A percentile compares a stretch with the other conserved stretches of the same genome.
Evolutionary conservation across 2,329 filamentous ascomycete genomes (phyloP).

Genomic region (Lasiodiplodia sp.): DNA sequence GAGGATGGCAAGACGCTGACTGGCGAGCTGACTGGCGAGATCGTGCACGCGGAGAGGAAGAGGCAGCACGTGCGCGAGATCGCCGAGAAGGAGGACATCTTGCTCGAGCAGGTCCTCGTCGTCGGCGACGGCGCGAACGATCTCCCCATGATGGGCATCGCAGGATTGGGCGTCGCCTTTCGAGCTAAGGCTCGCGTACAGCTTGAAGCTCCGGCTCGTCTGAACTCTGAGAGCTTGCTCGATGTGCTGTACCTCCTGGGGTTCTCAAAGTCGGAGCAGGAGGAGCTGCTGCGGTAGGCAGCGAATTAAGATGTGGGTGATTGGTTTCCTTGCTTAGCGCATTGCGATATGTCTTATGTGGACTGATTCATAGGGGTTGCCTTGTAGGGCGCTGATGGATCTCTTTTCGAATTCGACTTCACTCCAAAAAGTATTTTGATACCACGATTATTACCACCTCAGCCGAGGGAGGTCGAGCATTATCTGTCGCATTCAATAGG

Average conservation of each 20-base stretch:
- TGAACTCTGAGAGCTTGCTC: constrained; percentile 71
- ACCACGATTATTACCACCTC: constrained; percentile 2
- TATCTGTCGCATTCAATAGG: background rate
- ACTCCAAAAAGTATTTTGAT: background rate
- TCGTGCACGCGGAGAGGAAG: constrained; percentile 80
- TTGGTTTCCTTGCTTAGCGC: background rate
- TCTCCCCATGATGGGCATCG: constrained; percentile 77
- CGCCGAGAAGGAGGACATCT: constrained; percentile 70
- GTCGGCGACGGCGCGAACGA: constrained; percentile 87
- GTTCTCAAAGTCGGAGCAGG: constrained; percentile 70
- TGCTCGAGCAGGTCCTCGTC: constrained; percentile 72
- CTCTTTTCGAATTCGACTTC: background rate
- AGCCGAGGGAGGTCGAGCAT: background rate
- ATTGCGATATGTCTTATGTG: background rate
- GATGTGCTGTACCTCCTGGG: constrained; percentile 80
- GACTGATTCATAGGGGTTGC: constrained; percentile 16
- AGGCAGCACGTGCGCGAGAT: constrained; percentile 74
- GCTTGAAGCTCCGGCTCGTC: constrained; percentile 73
- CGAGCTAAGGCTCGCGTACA: constrained; percentile 86
- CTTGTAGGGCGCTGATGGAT: background rate
- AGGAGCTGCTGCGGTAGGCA: constrained; percentile 47
- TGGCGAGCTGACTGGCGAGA: constrained; percentile 73
- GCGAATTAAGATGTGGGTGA: background rate
- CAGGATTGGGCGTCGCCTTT: constrained; percentile 81
- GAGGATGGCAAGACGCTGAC: constrained; percentile 64